Evolutionary conservation across 768 basidiomycete genomes (phyloP), one percentile per base, ranked within the genome.

Genomic region (Leccinum aurantiacum): DNA sequence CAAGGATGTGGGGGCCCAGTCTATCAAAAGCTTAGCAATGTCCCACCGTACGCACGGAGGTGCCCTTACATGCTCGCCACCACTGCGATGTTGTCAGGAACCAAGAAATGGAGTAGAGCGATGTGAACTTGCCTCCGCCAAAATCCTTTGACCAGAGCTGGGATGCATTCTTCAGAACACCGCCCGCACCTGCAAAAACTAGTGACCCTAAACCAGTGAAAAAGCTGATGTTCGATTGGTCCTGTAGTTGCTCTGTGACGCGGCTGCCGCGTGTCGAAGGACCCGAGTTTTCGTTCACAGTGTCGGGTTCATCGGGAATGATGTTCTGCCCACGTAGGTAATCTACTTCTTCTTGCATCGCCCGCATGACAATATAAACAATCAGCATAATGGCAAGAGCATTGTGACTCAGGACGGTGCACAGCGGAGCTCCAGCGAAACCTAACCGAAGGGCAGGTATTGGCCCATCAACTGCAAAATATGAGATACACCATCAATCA

Each of bases 81-180:
- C 29, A 66, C 69, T 64, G 51, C 37, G 17, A 41, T 38, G 14
- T 25, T 37, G 53, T 70, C 48, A 64, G 50, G 6, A 46, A 54
- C 14, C 31, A 58, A 57, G 10, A 22, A 19, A 19, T 14, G 15
- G 37, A 24, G 4, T 11, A 5, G n/a, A 61, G 19, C 29, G 2
- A 49, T 35, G 14, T 46, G 33, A 22, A 57, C 67, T 65, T 35
- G 35, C 70, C 63, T 55, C 66, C 71, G 56, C 66, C 64, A 17
- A 71, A 62, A 51, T 70, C 70, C 53, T 70, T 72, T n/a, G 68
- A 70, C 66, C 69, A 71, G 17, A 72, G 58, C 44, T 72, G 66
- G 27, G 69, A 65, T 22, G 66, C 70, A n/a, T 51, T 70, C 60
- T 71, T 65, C 2, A 14, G 55, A 60, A 72, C 46, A 1, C 70